Evolutionary conservation across 306 rosid species (phyloP).

Genomic region (Parietaria judaica): DNA sequence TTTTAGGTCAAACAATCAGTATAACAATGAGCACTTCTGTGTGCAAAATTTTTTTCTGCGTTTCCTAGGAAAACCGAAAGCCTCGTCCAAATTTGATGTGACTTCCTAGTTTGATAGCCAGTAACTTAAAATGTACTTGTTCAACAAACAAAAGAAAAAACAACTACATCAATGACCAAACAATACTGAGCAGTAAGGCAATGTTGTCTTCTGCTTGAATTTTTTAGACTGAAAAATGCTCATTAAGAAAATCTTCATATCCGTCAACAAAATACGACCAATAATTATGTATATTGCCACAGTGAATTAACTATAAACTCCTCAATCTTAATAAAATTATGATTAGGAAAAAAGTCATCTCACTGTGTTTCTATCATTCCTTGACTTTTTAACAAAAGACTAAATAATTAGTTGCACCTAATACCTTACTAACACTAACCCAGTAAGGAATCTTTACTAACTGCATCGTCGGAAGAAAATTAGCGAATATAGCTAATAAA

Average conservation of each 20-base stretch:
- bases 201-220: too few species aligned
- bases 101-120: neutral
- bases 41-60: neutral
- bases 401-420: neutral
- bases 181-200: neutral
- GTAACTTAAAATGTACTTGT: neutral
- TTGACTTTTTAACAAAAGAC: too few species aligned
- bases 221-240: too few species aligned
- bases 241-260: too few species aligned
- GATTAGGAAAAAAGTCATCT: too few species aligned
- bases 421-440: neutral
- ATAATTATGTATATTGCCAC: too few species aligned
- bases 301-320: too few species aligned
- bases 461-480: neutral
- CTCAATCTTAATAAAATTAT: too few species aligned
- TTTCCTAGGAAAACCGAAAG: neutral
- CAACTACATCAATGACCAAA: neutral
- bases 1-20: too few species aligned
- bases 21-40: neutral
- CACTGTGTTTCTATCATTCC: too few species aligned
- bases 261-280: too few species aligned
- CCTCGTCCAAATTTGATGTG: neutral
- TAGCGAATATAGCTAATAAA: too few species aligned
- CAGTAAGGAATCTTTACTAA: constrained; percentile 9
- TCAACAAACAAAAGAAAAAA: neutral